Conservation (phyloP, 164 flowering plant species). For the Amborella trichopoda region DNA sequence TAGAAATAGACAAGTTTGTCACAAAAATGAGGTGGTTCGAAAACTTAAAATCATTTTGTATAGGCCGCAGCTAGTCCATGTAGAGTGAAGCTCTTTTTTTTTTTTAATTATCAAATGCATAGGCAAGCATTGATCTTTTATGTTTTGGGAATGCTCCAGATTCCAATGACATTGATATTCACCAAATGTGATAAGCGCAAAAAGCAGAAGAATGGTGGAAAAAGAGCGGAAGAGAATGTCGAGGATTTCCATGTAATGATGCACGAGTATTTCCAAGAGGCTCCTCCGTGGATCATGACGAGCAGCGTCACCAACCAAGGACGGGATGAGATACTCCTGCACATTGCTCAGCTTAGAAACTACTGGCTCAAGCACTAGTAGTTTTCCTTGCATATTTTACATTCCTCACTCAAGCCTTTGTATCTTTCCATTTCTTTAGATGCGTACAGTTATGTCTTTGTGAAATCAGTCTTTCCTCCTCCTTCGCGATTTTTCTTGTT, state of each 20-base stretch:
- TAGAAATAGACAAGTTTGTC: too few relatives aligned
- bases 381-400: too few relatives aligned
- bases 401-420: too few relatives aligned
- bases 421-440: not conserved
- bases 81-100: too few relatives aligned
- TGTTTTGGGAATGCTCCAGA: too few relatives aligned
- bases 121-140: too few relatives aligned
- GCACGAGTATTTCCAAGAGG: constrained; percentile 52
- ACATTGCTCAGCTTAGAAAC: constrained; percentile 91
- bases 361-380: constrained; percentile 89
- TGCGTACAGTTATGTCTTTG: not conserved
- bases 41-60: too few relatives aligned
- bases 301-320: constrained; percentile 88
- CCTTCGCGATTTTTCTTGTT: too few relatives aligned
- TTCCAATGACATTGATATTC: constrained; percentile 91
- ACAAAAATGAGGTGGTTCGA: too few relatives aligned
- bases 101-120: too few relatives aligned
- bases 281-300: constrained; percentile 98
- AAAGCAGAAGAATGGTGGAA: constrained; percentile 77
- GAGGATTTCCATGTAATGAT: constrained; percentile 63
- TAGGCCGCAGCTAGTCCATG: too few relatives aligned
- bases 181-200: constrained; percentile 98
- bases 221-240: constrained; percentile 79
- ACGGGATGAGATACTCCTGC: constrained; percentile 80
- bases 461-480: too few relatives aligned